phyloP scores from a whole-genome alignment of 345 rosid genomes.

The Gossypium anomalum region DNA sequence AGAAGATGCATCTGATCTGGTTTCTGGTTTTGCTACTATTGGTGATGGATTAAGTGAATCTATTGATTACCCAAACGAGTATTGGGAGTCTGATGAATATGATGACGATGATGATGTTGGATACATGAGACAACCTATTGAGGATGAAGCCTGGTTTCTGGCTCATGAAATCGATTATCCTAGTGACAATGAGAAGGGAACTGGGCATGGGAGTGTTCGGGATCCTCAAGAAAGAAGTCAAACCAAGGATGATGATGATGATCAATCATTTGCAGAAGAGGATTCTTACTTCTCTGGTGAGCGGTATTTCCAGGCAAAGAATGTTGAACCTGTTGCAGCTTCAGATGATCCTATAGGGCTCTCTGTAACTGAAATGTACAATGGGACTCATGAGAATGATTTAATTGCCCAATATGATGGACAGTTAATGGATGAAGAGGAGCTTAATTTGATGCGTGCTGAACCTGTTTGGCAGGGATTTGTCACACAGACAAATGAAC shows the following conservation, averaged over 20 bases:
- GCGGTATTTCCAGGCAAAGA: constrained; percentile 61
- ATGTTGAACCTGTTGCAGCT: constrained; percentile 52
- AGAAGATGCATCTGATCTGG: constrained; percentile 93
- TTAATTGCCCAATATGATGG: constrained; percentile 73
- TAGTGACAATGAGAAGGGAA: constrained; percentile 94
- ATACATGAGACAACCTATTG: constrained; percentile 93
- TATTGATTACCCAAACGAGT: constrained; percentile 80
- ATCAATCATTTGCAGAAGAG: constrained; percentile 89
- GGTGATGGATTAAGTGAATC: constrained; percentile 97
- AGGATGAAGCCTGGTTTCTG: constrained; percentile 97
- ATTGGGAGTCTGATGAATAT: constrained; percentile 99
- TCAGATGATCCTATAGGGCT: constrained; percentile 75
- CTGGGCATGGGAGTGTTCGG: constrained; percentile 73
- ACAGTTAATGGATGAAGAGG: constrained; percentile 80
- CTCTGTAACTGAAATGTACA: constrained; percentile 60
- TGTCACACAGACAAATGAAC: constrained; percentile 79
- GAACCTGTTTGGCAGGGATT: constrained; percentile 98
- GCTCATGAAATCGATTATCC: constrained; percentile 99
- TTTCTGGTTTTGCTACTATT: constrained; percentile 95
- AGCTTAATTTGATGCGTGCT: constrained; percentile 63
- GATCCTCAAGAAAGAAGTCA: constrained; percentile 77
- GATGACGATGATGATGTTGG: constrained; percentile 99
- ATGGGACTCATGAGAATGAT: constrained; percentile 53
- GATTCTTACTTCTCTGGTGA: constrained; percentile 95
- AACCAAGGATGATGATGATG: constrained; percentile 81